Evolutionary conservation across 768 basidiomycete species (phyloP).

Genomic region (Tulasnella sp.): DNA sequence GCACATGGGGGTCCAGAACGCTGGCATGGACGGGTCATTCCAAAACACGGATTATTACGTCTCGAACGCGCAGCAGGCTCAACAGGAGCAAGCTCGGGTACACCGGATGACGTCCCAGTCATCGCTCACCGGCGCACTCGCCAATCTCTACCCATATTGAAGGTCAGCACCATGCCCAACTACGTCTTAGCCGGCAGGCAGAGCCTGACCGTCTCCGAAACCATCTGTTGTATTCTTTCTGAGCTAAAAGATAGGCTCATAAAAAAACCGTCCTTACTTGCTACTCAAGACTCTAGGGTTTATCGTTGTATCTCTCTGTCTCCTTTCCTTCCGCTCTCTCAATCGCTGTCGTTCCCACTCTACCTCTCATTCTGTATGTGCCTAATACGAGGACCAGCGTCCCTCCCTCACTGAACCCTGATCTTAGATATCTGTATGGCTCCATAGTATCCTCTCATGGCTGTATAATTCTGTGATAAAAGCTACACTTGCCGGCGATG

Average conservation of each 20-base stretch:
- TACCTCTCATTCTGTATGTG: neutral
- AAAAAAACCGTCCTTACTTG: neutral
- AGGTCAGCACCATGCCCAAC: no score
- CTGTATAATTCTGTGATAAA: no score
- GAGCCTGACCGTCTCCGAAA: neutral
- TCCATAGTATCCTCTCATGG: no score
- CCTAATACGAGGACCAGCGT: no score
- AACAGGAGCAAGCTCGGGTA: neutral
- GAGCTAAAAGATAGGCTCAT: neutral
- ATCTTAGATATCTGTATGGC: no score
- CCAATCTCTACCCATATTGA: neutral
- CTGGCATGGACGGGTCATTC: neutral
- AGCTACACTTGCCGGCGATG: no score
- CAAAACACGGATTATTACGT: neutral
- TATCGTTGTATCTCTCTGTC: neutral
- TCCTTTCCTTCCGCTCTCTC: neutral
- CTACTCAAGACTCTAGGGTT: neutral
- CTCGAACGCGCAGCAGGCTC: constrained; percentile 3
- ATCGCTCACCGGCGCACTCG: neutral
- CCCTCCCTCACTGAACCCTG: no score
- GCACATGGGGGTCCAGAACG: no score
- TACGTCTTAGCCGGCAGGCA: no score
- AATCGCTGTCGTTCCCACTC: neutral
- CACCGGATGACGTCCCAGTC: constrained; percentile 1
- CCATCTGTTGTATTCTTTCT: neutral